These are phyloP conservation scores for Themeda triandra DNA, from an alignment of 176 grass and related monocot species.

Conservation along the genomic window DNA sequence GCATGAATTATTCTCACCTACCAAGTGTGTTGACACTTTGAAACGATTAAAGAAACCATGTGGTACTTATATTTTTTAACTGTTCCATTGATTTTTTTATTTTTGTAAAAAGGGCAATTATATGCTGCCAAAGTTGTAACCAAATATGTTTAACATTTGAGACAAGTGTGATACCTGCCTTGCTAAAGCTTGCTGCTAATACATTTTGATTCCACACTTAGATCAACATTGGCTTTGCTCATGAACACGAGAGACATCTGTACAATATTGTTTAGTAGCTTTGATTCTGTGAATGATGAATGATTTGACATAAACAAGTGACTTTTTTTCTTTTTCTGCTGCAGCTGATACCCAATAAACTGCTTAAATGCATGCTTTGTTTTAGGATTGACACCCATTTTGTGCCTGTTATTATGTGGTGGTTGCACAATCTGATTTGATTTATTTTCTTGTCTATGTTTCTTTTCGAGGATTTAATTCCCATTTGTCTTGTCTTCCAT, in stretches of 20 bases:
- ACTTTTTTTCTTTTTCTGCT: not conserved
- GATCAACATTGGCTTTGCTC: not conserved
- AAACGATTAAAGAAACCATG: not conserved
- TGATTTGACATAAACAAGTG: not conserved
- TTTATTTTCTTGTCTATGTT: not conserved
- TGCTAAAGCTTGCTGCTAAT: not conserved
- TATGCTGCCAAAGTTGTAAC: not conserved
- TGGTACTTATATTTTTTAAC: not conserved
- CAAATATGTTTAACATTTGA: not conserved
- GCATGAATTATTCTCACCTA: too few relatives aligned
- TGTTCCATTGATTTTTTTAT: not conserved
- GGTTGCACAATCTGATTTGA: not conserved
- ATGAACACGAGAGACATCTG: not conserved
- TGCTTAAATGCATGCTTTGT: not conserved
- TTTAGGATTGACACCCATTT: not conserved
- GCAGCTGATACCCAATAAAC: not conserved
- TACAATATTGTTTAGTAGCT: not conserved
- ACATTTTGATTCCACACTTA: not conserved
- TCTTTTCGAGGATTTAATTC: too few relatives aligned
- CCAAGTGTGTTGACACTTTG: not conserved
- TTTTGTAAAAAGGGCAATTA: too few relatives aligned
- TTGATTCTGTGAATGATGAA: not conserved
- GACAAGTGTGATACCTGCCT: not conserved
- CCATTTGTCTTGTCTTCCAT: not conserved
- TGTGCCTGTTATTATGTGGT: not conserved